phyloP scores from a whole-genome alignment of 495 filamentous ascomycete species.

The Amphirosellinia nigrospora region DNA sequence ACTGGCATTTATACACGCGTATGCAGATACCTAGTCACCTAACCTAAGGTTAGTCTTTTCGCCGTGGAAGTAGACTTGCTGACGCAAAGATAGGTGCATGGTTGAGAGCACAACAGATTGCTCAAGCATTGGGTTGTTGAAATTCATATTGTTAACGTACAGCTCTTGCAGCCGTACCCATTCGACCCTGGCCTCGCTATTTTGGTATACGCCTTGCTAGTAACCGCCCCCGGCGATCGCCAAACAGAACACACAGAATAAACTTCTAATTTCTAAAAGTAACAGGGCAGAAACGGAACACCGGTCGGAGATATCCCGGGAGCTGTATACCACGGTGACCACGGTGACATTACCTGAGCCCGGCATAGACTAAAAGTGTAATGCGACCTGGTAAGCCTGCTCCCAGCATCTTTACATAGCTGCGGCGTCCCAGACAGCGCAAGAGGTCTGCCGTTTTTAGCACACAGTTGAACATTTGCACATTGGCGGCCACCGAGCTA shows the following conservation, averaged over 20 bases:
- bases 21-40: conserved; percentile 12
- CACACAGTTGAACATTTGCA: neutral
- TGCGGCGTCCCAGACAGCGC: conserved; percentile 4
- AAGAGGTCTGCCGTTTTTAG: conserved; percentile 7
- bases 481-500: neutral
- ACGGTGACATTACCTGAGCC: neutral
- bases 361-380: conserved; percentile 2
- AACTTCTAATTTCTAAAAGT: conserved; percentile 14
- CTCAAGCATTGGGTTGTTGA: neutral
- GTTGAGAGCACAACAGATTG: conserved; percentile 3
- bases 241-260: neutral
- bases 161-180: neutral
- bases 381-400: neutral
- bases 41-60: too few species aligned
- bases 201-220: neutral
- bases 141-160: neutral
- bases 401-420: neutral
- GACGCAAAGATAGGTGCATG: conserved; percentile 16
- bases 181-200: neutral
- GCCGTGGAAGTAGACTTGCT: conserved; percentile 7
- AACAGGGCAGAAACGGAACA: neutral
- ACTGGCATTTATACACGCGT: conserved; percentile 11
- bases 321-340: conserved; percentile 15
- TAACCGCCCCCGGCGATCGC: too few species aligned
- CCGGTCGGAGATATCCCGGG: conserved; percentile 10